phyloP scores from a whole-genome alignment of 1,139 yeast species.

The Pichia terricola region DNA sequence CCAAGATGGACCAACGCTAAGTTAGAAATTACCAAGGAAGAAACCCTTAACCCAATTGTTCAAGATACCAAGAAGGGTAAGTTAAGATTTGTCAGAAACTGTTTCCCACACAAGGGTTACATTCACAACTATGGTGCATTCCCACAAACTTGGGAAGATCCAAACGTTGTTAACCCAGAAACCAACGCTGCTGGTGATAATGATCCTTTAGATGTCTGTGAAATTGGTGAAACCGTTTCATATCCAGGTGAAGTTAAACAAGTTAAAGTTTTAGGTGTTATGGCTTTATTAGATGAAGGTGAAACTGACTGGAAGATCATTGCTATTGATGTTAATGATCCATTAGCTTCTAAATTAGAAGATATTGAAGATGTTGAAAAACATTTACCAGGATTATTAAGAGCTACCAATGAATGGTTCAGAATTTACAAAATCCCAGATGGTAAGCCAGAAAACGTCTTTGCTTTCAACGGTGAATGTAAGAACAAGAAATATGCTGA shows the following conservation, averaged over 20 bases:
- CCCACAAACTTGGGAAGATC: slow-evolving; percentile 96
- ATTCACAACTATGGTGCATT: slow-evolving; percentile 90
- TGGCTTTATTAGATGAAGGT: slow-evolving; percentile 86
- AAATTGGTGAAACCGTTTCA: slow-evolving; percentile 67
- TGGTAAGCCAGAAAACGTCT: slow-evolving; percentile 79
- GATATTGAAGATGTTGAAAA: slow-evolving; percentile 70
- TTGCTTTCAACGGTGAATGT: slow-evolving; percentile 79
- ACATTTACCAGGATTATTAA: slow-evolving; percentile 71
- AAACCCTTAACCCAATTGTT: slow-evolving; percentile 66
- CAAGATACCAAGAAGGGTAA: slow-evolving; percentile 83
- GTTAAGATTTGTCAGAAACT: slow-evolving; percentile 74
- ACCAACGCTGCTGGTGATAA: slow-evolving; percentile 80
- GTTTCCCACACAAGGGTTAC: slow-evolving; percentile 87
- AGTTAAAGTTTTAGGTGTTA: slow-evolving; percentile 76
- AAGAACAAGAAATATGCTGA: slow-evolving; percentile 67
- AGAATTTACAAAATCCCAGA: slow-evolving; percentile 85
- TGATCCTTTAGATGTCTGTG: slow-evolving; percentile 88
- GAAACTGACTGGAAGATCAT: slow-evolving; percentile 92
- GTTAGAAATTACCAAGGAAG: slow-evolving; percentile 66
- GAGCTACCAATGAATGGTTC: slow-evolving; percentile 86
- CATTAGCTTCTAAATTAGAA: slow-evolving; percentile 60
- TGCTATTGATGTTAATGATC: slow-evolving; percentile 67
- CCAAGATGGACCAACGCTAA: slow-evolving; percentile 91
- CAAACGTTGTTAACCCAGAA: slow-evolving; percentile 58
- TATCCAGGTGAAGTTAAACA: slow-evolving; percentile 69